phyloP scores from a whole-genome alignment of 805 yeast species.

The Starmera amethionina region DNA sequence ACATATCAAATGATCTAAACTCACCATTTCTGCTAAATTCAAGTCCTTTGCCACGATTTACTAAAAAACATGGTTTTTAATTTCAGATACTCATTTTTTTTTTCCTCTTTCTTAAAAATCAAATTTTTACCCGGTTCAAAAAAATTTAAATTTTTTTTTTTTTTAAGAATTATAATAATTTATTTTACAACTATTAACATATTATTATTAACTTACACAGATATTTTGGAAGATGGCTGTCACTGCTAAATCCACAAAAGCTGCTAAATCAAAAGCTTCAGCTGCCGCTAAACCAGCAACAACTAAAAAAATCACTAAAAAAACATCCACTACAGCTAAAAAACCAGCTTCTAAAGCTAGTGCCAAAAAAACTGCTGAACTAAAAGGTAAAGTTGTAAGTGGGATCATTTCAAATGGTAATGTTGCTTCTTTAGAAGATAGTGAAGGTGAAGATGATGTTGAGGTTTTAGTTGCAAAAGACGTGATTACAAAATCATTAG shows the following conservation, averaged over 20 bases:
- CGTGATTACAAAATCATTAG: slow-evolving; percentile 40
- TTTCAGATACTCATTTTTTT: neutral
- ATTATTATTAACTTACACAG: no score
- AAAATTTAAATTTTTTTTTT: neutral
- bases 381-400: slow-evolving; percentile 20
- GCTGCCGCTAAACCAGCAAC: neutral
- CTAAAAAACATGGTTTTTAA: neutral
- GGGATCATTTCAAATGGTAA: slow-evolving; percentile 9
- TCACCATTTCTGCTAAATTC: neutral
- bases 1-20: no score
- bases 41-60: neutral
- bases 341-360: slow-evolving; percentile 3
- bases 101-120: neutral
- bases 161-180: no score
- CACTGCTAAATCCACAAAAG: no score
- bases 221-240: no score
- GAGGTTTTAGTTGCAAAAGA: slow-evolving; percentile 17
- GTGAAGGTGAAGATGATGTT: neutral
- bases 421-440: slow-evolving; percentile 4
- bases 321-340: slow-evolving; percentile 3
- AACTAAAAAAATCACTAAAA: slow-evolving; percentile 3
- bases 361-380: slow-evolving; percentile 7
- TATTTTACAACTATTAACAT: no score
- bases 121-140: slow-evolving; percentile 13
- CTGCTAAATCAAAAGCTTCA: neutral